Base-by-base conservation (phyloP, 1,284 basidiomycete species). In the Rhodotorula sp. region DNA sequence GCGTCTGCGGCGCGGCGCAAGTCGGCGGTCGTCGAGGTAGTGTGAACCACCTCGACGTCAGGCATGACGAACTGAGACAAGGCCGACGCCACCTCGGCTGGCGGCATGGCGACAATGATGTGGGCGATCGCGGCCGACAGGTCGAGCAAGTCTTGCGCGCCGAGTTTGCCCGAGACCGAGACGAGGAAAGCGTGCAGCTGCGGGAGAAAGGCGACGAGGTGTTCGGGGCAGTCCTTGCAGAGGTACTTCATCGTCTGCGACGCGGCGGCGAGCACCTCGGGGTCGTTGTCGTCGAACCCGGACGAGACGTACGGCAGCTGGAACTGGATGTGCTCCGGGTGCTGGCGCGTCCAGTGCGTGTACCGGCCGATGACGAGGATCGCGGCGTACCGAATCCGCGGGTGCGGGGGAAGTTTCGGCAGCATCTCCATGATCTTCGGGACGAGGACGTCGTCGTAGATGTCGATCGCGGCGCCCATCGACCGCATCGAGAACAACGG, bases 401-500 rank as follows among this genome's bases (percentile, higher is more conserved):
- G 95, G 79, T 99, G 95, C 60, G 85, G 83, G 0, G 96, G 96
- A 22, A 99, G 87, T 37, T 87, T 88, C 17, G 95, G 93, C 55
- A 99, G 88, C 59, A 98, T 85, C 77, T 94, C 91, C 87, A 99
- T 93, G 78, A 99, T 95, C 80, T 92, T 91, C 1, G 95, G 94
- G 30, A 98, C 88, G 55, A 93, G 88, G 70, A 87, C 86, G 69
- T 93, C 87, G 79, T 99, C 95, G 53, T 86, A 83, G 14, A 88
- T 84, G 78, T 97, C 91, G 29, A 98, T 87, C 80, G 96, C 89
- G 12, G 93, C 94, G 29, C 96, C 96, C 93, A 99, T 99, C 6
- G 95, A 94, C 62, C 96, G 87, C 89, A 99, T 90, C 20, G 95
- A 93, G 82, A 99, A 99, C 53, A 99, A 82, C 1, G 96, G 96